These are phyloP conservation scores for Letharia columbiana DNA, from an alignment of 495 filamentous ascomycete genomes.

Conservation along the genomic window DNA sequence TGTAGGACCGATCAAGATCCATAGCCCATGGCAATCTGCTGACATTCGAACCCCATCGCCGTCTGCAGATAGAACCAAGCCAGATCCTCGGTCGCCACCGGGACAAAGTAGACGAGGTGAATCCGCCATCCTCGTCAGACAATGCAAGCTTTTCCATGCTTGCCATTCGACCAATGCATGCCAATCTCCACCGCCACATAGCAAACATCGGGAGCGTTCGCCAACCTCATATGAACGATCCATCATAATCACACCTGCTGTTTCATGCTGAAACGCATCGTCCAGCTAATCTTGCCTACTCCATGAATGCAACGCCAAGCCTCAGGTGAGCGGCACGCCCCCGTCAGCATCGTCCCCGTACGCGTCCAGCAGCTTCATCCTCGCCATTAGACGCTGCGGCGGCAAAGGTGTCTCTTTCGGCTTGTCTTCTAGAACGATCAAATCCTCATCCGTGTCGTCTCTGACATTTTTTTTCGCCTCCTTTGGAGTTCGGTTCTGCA, in stretches of 20 bases:
- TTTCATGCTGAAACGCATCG: background rate
- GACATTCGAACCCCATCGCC: background rate
- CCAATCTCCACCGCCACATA: background rate
- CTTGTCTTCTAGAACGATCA: constrained; percentile 3
- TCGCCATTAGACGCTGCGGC: background rate
- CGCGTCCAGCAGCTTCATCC: background rate
- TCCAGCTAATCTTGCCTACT: constrained; percentile 19
- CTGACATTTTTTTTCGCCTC: background rate
- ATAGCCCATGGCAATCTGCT: background rate
- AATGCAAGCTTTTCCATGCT: background rate
- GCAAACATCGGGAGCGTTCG: background rate
- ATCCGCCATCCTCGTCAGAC: background rate
- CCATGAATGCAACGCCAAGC: background rate
- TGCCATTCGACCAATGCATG: background rate
- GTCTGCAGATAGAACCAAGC: background rate
- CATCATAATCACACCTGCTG: background rate
- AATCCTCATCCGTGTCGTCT: background rate
- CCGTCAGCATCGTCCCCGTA: background rate
- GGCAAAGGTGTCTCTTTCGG: background rate
- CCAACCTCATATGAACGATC: background rate
- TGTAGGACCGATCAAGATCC: background rate
- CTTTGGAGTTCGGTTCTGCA: background rate
- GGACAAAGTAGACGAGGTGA: background rate
- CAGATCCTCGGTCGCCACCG: background rate
- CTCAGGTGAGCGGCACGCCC: background rate